phyloP scores from a whole-genome alignment of 2,329 filamentous ascomycete species.

The Stromatinia cepivora region DNA sequence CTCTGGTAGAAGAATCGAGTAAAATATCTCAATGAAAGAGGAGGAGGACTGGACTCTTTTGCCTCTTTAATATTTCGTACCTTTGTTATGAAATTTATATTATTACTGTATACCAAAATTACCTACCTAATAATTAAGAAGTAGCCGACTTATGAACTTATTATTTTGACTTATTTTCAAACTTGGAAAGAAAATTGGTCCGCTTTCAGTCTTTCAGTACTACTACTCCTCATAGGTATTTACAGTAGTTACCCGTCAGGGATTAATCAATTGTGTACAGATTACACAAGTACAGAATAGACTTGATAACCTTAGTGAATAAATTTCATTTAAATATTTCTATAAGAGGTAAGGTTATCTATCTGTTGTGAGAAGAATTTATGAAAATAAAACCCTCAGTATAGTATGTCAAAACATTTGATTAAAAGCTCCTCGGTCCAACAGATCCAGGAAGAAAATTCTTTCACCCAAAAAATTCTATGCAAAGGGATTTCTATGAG shows the following conservation, averaged over 20 bases:
- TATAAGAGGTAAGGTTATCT: no score
- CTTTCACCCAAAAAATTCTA: neutral
- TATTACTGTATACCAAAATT: no score
- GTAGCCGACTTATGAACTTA: neutral
- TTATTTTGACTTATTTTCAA: neutral
- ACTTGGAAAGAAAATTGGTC: neutral
- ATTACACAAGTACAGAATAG: no score
- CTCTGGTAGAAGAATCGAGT: neutral
- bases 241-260: no score
- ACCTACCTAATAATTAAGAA: neutral
- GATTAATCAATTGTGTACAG: no score
- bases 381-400: no score
- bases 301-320: no score
- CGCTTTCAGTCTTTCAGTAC: no score
- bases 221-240: neutral
- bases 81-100: neutral
- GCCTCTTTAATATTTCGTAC: neutral
- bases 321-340: no score
- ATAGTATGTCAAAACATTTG: neutral
- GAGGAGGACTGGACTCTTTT: neutral
- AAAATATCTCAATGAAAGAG: neutral
- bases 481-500: constrained; percentile 4
- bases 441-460: neutral
- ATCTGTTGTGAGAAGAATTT: neutral
- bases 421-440: neutral